These are phyloP conservation scores for Copromyces sp. DNA, from an alignment of 495 filamentous ascomycete genomes.

Conservation along the genomic window DNA sequence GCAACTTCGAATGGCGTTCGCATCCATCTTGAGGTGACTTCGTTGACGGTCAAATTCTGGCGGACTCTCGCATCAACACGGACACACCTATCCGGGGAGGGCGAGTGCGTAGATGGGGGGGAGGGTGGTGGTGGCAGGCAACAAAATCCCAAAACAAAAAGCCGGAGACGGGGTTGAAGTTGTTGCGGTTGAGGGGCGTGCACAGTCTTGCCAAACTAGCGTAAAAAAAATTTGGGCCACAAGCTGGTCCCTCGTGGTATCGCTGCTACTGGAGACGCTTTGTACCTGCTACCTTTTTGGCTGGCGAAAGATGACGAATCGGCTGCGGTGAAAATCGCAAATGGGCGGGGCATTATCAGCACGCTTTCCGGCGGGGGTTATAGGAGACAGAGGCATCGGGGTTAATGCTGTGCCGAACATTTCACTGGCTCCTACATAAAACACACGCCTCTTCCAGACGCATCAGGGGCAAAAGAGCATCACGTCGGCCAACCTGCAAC, in stretches of 20 bases:
- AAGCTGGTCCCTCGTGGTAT: conserved; percentile 11
- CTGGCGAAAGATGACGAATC: not conserved
- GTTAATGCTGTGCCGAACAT: not conserved
- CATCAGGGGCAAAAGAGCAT: not conserved
- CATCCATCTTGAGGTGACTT: conserved; percentile 59
- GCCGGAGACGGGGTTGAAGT: not conserved
- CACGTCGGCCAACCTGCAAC: not conserved
- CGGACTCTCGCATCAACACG: conserved; percentile 23
- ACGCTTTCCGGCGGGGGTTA: not conserved
- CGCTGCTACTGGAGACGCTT: not conserved
- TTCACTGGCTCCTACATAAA: not conserved
- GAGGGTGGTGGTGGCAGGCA: not conserved
- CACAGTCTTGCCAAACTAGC: conserved; percentile 7
- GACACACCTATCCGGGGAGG: conserved; percentile 3
- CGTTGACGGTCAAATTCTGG: conserved; percentile 6
- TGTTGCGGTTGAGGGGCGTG: conserved; percentile 8
- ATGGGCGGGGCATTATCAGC: not conserved
- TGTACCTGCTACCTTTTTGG: not conserved
- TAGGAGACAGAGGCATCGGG: not conserved
- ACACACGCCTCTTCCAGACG: not conserved
- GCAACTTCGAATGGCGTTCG: conserved; percentile 71
- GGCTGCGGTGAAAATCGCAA: not conserved
- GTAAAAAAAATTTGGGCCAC: conserved; percentile 29
- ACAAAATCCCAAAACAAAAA: not conserved
- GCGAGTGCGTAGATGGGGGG: conserved; percentile 11